A percentile compares a stretch with the other conserved stretches of the same genome.
phyloP scores from a whole-genome alignment of 805 yeast species.

The Schizosaccharomyces octosporus region DNA sequence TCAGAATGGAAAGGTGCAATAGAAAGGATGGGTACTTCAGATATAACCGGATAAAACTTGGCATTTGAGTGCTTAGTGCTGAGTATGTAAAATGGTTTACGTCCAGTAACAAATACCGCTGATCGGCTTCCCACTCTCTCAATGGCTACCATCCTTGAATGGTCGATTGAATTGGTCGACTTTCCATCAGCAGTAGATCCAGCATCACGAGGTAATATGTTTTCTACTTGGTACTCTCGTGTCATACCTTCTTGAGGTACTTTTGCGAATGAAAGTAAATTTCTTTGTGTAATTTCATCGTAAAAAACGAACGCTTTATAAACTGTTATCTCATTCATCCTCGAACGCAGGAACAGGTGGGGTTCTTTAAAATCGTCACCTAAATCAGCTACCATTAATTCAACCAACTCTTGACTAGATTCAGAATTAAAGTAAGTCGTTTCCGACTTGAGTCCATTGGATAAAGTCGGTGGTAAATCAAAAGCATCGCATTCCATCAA shows the following conservation, averaged over 20 bases:
- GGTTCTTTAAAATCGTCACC: conserved; percentile 1
- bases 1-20: conserved; percentile 8
- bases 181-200: not conserved
- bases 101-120: conserved; percentile 45
- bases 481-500: not conserved
- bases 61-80: conserved; percentile 42
- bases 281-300: not conserved
- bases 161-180: not conserved
- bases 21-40: conserved; percentile 6
- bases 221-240: not conserved
- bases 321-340: conserved; percentile 1
- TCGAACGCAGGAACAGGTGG: not conserved
- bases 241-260: conserved; percentile 1
- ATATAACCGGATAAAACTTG: conserved; percentile 39
- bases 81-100: conserved; percentile 38
- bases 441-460: not conserved
- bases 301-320: not conserved
- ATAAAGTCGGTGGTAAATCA: not conserved
- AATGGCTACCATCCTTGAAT: conserved; percentile 24
- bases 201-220: not conserved
- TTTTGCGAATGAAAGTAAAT: not conserved
- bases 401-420: not conserved
- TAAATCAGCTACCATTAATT: conserved; percentile 1
- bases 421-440: not conserved
- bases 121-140: conserved; percentile 33